Base-by-base conservation (phyloP, 257 asterid species). In the Jaltomata sinuosa region DNA sequence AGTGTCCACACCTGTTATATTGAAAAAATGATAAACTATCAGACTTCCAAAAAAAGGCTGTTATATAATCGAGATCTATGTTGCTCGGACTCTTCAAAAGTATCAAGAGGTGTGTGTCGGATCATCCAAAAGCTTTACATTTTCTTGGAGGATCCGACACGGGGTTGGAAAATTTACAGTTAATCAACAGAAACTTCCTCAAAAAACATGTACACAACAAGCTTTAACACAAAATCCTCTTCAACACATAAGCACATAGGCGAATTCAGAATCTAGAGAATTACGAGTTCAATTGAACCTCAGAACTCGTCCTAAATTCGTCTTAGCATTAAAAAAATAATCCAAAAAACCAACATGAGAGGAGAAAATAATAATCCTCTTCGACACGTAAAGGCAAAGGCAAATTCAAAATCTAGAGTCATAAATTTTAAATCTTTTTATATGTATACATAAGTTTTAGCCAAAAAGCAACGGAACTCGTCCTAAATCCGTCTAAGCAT, bases 1-100 rank as follows among this genome's bases (percentile, higher is more conserved):
- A 96, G 80, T 93, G 98, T 2, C 99, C 99, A 87, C 99, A 96
- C 99, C 99, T 96, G 93, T 86, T 54, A 64, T 82, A 90, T 40
- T 25, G 32, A 40, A 27, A 49, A n/a, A n/a, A n/a, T n/a, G n/a
- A 14, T 8, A 10, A 19, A 77, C 18, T 16, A 77, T 77, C 27
- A 76, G 81, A 49, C 25, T 47, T 10, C 3, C 21, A n/a, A 27
- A 76, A n/a, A 40, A 0, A 31, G 25, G 0, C 27, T 0, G 4
- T 65, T 0, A 8, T 16, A 4, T 65, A 31, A 65, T 18, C 7
- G 8, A 3, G 12, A 15, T 7, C 0, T 65, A 65, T 11, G 1
- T 59, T 16, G 25, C 45, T 65, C 0, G 3, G 25, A 8, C 74
- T 65, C 14, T 65, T 65, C 25, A 65, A 31, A 65, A 65, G 22